Conservation (phyloP, 345 rosid species). For the Gossypium ekmanianum region DNA sequence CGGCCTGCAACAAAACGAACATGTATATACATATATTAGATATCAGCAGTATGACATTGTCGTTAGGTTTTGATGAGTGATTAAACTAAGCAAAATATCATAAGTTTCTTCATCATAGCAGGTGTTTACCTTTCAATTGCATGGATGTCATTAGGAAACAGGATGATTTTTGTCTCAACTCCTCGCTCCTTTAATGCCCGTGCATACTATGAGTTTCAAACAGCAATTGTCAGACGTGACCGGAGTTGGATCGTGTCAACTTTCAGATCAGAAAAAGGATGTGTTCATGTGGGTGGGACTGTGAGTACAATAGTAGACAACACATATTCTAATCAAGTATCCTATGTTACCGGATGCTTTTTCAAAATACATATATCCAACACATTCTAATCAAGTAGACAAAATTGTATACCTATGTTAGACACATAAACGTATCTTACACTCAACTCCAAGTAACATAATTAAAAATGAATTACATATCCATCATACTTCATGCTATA, state of each 20-base stretch:
- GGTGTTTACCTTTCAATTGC: constrained; percentile 55
- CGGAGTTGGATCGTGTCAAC: not conserved
- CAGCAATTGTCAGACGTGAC: not conserved
- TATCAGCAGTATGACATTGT: not conserved
- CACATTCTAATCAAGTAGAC: too few relatives aligned
- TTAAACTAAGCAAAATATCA: not conserved
- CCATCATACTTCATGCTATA: not conserved
- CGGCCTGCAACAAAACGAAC: constrained; percentile 49
- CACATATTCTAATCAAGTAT: not conserved
- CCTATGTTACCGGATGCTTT: not conserved
- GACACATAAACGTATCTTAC: not conserved
- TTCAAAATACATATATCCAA: not conserved
- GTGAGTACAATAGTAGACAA: not conserved
- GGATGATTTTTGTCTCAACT: constrained; percentile 58
- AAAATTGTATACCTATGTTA: not conserved
- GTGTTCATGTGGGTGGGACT: not conserved
- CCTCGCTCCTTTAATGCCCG: constrained; percentile 82
- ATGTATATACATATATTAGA: constrained; percentile 12
- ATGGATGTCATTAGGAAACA: constrained; percentile 76
- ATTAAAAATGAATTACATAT: not conserved
- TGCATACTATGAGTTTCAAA: constrained; percentile 47
- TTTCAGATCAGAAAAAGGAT: not conserved
- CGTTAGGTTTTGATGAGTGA: not conserved
- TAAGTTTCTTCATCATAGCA: not conserved
- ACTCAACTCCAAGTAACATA: not conserved